phyloP scores from a whole-genome alignment of 2,329 filamentous ascomycete species.

The Aspergillus sp. region DNA sequence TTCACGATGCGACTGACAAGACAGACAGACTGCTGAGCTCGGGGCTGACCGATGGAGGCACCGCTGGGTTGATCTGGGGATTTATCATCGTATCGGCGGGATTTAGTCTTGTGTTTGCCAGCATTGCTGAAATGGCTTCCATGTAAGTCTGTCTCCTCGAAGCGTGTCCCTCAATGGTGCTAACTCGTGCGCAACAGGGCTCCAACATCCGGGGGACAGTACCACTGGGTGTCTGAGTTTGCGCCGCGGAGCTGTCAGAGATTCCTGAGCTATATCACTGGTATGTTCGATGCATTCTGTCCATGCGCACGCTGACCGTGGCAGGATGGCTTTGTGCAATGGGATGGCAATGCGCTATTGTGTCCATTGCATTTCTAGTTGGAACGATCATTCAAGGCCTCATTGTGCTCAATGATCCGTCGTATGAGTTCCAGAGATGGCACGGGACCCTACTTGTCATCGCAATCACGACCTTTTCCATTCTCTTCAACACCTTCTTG shows the following conservation, averaged over 20 bases:
- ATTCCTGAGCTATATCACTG: constrained; percentile 47
- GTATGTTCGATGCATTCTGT: constrained; percentile 17
- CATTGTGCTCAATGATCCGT: constrained; percentile 43
- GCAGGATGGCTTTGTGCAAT: constrained; percentile 45
- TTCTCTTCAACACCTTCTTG: constrained; percentile 44
- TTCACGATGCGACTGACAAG: background rate
- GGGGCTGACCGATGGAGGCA: constrained; percentile 37
- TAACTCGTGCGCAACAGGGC: constrained; percentile 26
- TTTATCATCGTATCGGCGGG: constrained; percentile 33
- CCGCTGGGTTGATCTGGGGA: constrained; percentile 39
- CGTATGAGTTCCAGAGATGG: constrained; percentile 43
- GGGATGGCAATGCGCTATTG: constrained; percentile 48
- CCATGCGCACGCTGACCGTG: background rate
- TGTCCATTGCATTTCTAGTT: constrained; percentile 44
- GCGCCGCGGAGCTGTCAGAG: constrained; percentile 42
- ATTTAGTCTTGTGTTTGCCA: constrained; percentile 35
- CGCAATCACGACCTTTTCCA: constrained; percentile 39
- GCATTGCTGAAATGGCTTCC: constrained; percentile 44
- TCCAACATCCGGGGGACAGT: constrained; percentile 41
- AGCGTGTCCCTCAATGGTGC: background rate
- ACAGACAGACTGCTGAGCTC: constrained; percentile 25
- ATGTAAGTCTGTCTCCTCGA: constrained; percentile 36
- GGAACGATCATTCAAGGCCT: constrained; percentile 48
- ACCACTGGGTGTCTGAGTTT: constrained; percentile 46
- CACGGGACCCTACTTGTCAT: constrained; percentile 46